Conservation (phyloP, 352 stramenopile genomes). For the Phytopythium mirpurense region DNA sequence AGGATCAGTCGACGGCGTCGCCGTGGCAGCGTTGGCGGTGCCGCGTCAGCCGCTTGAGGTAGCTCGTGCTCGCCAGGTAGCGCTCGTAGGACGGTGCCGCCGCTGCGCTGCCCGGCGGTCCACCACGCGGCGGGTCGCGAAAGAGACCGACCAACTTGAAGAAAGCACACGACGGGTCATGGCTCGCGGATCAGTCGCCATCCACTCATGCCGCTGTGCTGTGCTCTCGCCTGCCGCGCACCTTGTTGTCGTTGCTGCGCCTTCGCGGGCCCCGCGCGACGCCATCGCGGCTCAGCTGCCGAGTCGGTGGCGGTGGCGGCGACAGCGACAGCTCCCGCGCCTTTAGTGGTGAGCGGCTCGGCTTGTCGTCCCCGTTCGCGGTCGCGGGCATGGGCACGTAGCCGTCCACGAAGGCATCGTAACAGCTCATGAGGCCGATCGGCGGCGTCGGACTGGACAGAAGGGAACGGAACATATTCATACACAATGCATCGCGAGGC, state of each 20-base stretch:
- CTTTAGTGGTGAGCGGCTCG: not conserved
- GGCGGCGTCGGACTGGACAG: too few species aligned
- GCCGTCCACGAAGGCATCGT: constrained; percentile 28
- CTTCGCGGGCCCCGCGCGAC: not conserved
- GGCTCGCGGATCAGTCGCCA: not conserved
- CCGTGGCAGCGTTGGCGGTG: constrained; percentile 10
- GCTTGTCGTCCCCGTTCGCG: not conserved
- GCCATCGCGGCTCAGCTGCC: not conserved
- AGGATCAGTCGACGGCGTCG: not conserved
- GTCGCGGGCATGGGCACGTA: constrained; percentile 14
- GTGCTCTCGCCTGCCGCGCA: not conserved
- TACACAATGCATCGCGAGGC: constrained; percentile 11
- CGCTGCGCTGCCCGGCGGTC: constrained; percentile 2
- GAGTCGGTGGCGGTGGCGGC: not conserved
- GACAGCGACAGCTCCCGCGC: not conserved
- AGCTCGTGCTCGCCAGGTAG: constrained; percentile 56
- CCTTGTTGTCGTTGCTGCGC: not conserved
- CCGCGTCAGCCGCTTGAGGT: constrained; percentile 31
- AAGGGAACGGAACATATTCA: too few species aligned
- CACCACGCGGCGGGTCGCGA: not conserved
- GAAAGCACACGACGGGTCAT: not conserved
- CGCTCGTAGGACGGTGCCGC: constrained; percentile 20
- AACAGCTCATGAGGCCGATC: constrained; percentile 18
- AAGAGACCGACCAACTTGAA: constrained; percentile 7
- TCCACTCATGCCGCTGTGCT: not conserved